A percentile compares a stretch with the other conserved stretches of the same genome.
phyloP scores from a whole-genome alignment of 352 stramenopile genomes.

The Phytopythium boreale region DNA sequence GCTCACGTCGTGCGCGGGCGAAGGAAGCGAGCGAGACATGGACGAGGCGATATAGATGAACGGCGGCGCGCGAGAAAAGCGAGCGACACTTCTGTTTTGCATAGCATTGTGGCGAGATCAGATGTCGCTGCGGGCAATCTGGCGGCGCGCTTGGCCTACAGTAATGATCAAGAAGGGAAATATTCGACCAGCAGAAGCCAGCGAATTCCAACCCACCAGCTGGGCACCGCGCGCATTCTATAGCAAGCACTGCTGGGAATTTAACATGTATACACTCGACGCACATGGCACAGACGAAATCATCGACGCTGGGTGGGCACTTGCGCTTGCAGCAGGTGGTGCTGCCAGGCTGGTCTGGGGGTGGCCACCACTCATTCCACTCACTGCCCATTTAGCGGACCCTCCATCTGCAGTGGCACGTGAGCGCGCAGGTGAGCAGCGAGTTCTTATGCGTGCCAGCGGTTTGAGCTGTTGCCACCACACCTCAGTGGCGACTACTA shows the following conservation, averaged over 20 bases:
- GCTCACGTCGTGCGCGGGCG: background rate
- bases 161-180: background rate
- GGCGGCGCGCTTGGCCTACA: background rate
- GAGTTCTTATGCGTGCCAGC: no score
- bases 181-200: background rate
- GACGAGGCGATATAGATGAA: slow-evolving; percentile 2
- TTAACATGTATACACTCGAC: background rate
- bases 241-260: no score
- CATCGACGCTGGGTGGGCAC: background rate
- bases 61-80: slow-evolving; percentile 1
- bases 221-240: background rate
- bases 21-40: background rate
- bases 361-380: background rate
- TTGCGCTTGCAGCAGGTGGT: background rate
- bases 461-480: no score
- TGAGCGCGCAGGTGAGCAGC: background rate
- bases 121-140: background rate
- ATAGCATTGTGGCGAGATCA: background rate
- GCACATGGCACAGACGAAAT: background rate
- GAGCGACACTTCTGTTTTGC: background rate
- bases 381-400: no score
- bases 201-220: background rate
- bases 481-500: no score
- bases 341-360: background rate
- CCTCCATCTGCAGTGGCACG: no score